phyloP scores from a whole-genome alignment of 495 filamentous ascomycete genomes.

The Viridothelium virens region DNA sequence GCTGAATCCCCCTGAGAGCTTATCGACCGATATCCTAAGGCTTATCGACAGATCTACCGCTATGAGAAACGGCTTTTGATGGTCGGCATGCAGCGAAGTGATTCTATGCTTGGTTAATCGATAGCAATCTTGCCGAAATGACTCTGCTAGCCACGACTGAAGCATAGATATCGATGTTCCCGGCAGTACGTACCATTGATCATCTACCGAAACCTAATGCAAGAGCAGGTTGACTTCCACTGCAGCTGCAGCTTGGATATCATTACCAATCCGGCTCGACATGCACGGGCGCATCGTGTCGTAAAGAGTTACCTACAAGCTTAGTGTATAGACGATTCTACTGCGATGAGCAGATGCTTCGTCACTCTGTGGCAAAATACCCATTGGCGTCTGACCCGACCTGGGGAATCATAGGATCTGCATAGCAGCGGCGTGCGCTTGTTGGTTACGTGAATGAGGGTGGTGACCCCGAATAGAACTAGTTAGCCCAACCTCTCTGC shows the following conservation, averaged over 20 bases:
- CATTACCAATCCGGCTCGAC: no score
- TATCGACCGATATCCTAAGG: background rate
- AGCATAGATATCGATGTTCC: no score
- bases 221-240: no score
- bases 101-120: no score
- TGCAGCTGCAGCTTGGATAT: no score
- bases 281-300: no score
- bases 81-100: no score
- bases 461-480: background rate
- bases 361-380: background rate
- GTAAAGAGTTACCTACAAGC: no score
- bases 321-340: background rate
- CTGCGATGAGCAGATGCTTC: background rate
- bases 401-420: background rate
- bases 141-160: no score
- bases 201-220: no score
- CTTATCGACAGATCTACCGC: background rate
- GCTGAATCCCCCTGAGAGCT: background rate
- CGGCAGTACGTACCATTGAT: no score
- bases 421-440: background rate
- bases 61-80: background rate
- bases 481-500: background rate
- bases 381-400: conserved; percentile 3
- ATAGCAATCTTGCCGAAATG: no score
- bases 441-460: background rate